Percentiles rank a stretch among this genome's conserved stretches.
Evolutionary conservation across 495 filamentous ascomycete species (phyloP).

Genomic region (Rhypophila decipiens): DNA sequence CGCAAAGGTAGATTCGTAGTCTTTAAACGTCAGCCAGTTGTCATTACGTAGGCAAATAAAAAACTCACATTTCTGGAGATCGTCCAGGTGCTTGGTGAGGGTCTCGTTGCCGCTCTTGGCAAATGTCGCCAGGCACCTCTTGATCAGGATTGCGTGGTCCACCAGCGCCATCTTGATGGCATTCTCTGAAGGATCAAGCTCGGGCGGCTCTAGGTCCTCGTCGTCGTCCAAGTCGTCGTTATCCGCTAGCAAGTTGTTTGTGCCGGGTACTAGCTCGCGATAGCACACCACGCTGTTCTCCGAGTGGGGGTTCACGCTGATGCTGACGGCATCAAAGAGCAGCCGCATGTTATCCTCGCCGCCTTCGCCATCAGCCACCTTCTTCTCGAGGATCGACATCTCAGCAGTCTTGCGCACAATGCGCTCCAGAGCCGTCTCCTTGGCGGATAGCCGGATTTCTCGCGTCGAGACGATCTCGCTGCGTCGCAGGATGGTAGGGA

Average conservation of each 20-base stretch:
- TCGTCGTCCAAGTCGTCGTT: slow-evolving; percentile 37
- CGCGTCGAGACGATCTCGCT: slow-evolving; percentile 71
- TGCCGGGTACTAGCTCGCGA: slow-evolving; percentile 58
- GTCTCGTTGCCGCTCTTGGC: slow-evolving; percentile 50
- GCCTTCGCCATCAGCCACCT: slow-evolving; percentile 67
- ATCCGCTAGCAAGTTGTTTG: slow-evolving; percentile 42
- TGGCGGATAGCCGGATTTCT: slow-evolving; percentile 60
- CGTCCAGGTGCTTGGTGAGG: slow-evolving; percentile 34
- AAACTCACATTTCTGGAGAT: slow-evolving; percentile 47
- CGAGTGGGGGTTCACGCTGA: slow-evolving; percentile 62
- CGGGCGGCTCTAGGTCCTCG: slow-evolving; percentile 41
- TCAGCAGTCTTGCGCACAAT: slow-evolving; percentile 87
- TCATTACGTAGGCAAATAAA: slow-evolving; percentile 14
- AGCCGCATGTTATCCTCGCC: slow-evolving; percentile 48
- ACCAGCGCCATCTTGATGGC: slow-evolving; percentile 80
- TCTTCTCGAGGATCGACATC: slow-evolving; percentile 65
- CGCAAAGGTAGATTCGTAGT: slow-evolving; percentile 56
- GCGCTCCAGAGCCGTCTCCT: slow-evolving; percentile 87
- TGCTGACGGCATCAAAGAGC: slow-evolving; percentile 65
- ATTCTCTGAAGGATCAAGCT: slow-evolving; percentile 64
- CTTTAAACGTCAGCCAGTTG: slow-evolving; percentile 20
- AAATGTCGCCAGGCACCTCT: slow-evolving; percentile 70
- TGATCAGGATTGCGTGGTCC: slow-evolving; percentile 83
- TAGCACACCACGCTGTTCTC: slow-evolving; percentile 70
- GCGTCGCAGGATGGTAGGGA: slow-evolving; percentile 84